Conservation (phyloP, 768 basidiomycete genomes). For the Rhizopogon salebrosus region DNA sequence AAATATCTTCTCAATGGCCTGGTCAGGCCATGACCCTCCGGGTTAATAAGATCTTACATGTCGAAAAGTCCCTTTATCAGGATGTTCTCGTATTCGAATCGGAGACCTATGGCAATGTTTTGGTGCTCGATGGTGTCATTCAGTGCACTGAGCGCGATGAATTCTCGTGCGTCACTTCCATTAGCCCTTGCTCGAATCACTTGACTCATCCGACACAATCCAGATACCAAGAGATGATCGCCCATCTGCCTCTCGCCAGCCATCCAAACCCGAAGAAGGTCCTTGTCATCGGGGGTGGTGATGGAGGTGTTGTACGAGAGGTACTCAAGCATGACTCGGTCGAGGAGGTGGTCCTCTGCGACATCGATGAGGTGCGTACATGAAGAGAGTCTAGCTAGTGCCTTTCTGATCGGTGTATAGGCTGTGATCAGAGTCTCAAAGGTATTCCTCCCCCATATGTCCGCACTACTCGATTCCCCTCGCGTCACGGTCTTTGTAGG, state of each 20-base stretch:
- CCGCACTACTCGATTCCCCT: constrained; percentile 69
- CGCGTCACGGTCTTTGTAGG: constrained; percentile 84
- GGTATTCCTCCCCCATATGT: constrained; percentile 91
- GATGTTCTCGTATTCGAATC: constrained; percentile 97
- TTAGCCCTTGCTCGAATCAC: neutral
- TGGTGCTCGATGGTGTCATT: constrained; percentile 91
- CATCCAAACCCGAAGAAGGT: constrained; percentile 97
- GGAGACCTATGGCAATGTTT: constrained; percentile 94
- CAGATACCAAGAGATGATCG: constrained; percentile 99
- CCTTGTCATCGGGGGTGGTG: constrained; percentile 96
- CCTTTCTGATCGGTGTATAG: constrained; percentile 29
- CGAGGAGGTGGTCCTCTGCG: constrained; percentile 89
- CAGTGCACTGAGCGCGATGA: constrained; percentile 98
- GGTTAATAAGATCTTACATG: constrained; percentile 92
- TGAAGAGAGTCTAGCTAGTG: neutral
- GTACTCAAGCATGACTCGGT: constrained; percentile 92
- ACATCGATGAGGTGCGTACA: constrained; percentile 83
- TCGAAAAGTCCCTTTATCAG: constrained; percentile 90
- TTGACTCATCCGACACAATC: constrained; percentile 1
- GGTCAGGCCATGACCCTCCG: constrained; percentile 97
- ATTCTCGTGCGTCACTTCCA: constrained; percentile 70
- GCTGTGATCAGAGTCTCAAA: constrained; percentile 96
- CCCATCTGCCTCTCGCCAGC: constrained; percentile 91
- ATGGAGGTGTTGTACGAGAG: constrained; percentile 97
- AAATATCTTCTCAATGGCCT: constrained; percentile 94